A percentile compares a stretch with the other conserved stretches of the same genome.
Conservation (phyloP, 805 yeast genomes). For the Lachancea fermentati region DNA sequence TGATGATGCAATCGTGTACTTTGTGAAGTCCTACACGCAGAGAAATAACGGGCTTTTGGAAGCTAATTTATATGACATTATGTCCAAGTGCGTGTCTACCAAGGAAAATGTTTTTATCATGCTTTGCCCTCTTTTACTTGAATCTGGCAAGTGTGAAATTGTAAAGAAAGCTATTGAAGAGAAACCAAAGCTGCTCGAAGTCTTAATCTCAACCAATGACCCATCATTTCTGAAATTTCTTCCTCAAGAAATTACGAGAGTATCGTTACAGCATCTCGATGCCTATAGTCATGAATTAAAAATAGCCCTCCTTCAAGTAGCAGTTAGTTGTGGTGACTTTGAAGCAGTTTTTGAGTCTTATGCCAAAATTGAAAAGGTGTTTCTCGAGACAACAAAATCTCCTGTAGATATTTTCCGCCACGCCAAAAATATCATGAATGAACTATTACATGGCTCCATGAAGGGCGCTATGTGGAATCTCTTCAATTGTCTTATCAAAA, state of each 20-base stretch:
- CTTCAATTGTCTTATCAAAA: not conserved
- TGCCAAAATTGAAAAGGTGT: conserved; percentile 1
- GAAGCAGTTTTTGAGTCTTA: conserved; percentile 5
- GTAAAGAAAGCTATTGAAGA: conserved; percentile 6
- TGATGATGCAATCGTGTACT: conserved; percentile 10
- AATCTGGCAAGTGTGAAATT: conserved; percentile 4
- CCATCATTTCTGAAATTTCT: conserved; percentile 3
- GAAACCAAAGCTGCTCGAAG: conserved; percentile 5
- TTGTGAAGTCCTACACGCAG: conserved; percentile 10
- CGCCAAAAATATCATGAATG: not conserved
- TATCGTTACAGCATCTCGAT: not conserved
- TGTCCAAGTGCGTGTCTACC: not conserved
- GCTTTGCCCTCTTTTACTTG: conserved; percentile 4
- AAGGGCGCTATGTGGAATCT: not conserved
- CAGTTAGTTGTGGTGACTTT: conserved; percentile 5
- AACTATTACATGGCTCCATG: not conserved
- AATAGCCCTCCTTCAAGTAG: conserved; percentile 7
- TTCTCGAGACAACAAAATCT: conserved; percentile 3
- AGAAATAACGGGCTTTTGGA: conserved; percentile 1
- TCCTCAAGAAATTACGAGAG: not conserved
- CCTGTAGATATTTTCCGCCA: conserved; percentile 1
- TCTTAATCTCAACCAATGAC: not conserved
- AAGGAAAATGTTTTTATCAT: conserved; percentile 1
- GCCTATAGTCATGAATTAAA: conserved; percentile 8
- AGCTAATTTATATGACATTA: conserved; percentile 1